A percentile compares a stretch with the other conserved stretches of the same genome.
Evolutionary conservation across 306 rosid species (phyloP).

Genomic region (Castanopsis chinensis): DNA sequence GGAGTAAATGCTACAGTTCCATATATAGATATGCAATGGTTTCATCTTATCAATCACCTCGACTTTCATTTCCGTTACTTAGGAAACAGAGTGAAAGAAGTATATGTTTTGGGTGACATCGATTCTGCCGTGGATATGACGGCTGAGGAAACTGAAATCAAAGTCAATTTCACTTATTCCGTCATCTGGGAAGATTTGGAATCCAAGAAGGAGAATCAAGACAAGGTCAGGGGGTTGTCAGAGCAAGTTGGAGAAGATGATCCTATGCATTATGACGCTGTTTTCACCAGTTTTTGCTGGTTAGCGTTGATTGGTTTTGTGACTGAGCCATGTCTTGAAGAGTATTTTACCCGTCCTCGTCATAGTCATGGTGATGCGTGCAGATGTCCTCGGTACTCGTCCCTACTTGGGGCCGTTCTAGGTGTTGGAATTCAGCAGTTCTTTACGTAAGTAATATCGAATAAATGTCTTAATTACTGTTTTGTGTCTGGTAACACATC

Average conservation of each 20-base stretch:
- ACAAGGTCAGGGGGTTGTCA: no score
- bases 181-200: slow-evolving; percentile 2
- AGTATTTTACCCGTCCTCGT: not conserved
- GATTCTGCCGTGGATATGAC: slow-evolving; percentile 12
- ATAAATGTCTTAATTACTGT: no score
- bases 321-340: not conserved
- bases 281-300: not conserved
- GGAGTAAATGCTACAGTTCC: not conserved
- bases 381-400: slow-evolving; percentile 7
- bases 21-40: not conserved
- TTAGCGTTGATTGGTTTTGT: not conserved
- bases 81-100: not conserved
- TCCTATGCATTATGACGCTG: no score
- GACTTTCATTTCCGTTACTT: slow-evolving; percentile 1
- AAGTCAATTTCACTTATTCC: slow-evolving; percentile 14
- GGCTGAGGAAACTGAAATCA: not conserved
- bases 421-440: slow-evolving; percentile 23
- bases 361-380: not conserved
- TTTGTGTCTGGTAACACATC: no score
- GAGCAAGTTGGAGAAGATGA: no score
- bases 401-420: slow-evolving; percentile 19
- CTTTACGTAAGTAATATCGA: slow-evolving; percentile 4
- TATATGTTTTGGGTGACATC: not conserved
- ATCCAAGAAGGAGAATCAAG: no score
- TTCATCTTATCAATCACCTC: slow-evolving; percentile 7